phyloP scores from a whole-genome alignment of 2,329 filamentous ascomycete genomes.

The Endothia cerciana region DNA sequence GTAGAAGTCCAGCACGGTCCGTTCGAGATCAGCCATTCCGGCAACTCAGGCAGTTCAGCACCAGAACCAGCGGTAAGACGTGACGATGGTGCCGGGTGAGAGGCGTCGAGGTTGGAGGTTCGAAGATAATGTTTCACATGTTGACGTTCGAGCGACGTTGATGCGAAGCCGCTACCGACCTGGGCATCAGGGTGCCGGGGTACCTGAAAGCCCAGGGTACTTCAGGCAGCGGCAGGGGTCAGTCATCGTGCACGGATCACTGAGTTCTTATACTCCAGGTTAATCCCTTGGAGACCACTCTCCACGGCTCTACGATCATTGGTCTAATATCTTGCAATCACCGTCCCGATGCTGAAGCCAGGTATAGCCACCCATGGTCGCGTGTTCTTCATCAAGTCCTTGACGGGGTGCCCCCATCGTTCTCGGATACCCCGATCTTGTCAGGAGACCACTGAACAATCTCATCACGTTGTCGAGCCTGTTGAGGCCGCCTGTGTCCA shows the following conservation, averaged over 20 bases:
- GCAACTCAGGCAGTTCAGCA: background rate
- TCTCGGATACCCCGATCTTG: too few species aligned
- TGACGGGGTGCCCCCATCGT: too few species aligned
- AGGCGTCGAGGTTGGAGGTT: background rate
- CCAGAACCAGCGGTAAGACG: background rate
- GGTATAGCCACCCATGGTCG: too few species aligned
- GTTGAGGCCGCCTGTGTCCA: too few species aligned
- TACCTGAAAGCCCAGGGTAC: background rate
- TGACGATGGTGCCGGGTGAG: background rate
- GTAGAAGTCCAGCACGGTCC: constrained; percentile 85
- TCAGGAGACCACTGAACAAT: too few species aligned
- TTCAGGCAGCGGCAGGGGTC: background rate
- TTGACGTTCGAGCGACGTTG: background rate
- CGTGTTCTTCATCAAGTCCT: too few species aligned
- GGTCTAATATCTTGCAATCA: too few species aligned
- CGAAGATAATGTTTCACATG: constrained; percentile 8
- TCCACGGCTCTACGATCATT: too few species aligned
- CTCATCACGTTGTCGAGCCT: too few species aligned
- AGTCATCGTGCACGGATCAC: background rate
- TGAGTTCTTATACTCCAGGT: background rate
- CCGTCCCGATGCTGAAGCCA: too few species aligned
- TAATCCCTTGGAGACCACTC: too few species aligned
- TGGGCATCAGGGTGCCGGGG: background rate
- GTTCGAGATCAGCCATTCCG: constrained; percentile 71
- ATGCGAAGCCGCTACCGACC: background rate